A percentile compares a stretch with the other conserved stretches of the same genome.
Conservation (phyloP, 2,329 filamentous ascomycete genomes). For the Seiridium cupressi region DNA sequence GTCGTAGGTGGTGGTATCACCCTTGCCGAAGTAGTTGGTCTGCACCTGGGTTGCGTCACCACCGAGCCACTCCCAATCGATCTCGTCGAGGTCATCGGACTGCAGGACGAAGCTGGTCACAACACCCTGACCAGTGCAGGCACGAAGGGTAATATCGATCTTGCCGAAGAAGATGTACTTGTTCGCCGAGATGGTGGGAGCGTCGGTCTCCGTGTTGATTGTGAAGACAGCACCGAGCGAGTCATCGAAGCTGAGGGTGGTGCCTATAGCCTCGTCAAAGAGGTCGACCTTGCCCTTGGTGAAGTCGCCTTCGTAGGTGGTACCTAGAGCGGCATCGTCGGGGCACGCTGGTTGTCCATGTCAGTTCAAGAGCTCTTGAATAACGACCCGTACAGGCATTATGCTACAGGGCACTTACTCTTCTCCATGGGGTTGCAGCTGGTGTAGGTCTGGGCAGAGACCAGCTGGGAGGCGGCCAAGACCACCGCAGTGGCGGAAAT, state of each 20-base stretch:
- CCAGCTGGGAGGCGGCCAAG: constrained; percentile 47
- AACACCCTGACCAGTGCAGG: constrained; percentile 78
- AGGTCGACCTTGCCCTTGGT: constrained; percentile 64
- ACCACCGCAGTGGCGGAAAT: constrained; percentile 44
- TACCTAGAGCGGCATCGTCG: constrained; percentile 73
- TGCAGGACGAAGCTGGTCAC: constrained; percentile 89
- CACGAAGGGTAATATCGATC: constrained; percentile 76
- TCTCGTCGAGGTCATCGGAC: constrained; percentile 89
- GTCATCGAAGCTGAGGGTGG: constrained; percentile 43
- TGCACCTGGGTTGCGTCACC: constrained; percentile 73
- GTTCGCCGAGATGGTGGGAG: constrained; percentile 69
- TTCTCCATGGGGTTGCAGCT: constrained; percentile 53
- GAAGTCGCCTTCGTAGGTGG: constrained; percentile 67
- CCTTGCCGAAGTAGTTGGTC: constrained; percentile 81
- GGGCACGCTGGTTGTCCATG: constrained; percentile 55
- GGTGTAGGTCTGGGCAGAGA: constrained; percentile 56
- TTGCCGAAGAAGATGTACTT: constrained; percentile 98
- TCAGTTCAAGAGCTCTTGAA: constrained; percentile 17
- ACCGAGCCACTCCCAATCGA: constrained; percentile 96
- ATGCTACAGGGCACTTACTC: constrained; percentile 31
- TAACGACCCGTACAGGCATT: background rate
- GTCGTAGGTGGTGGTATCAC: constrained; percentile 67
- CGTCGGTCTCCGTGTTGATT: constrained; percentile 66
- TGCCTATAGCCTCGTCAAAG: constrained; percentile 47
- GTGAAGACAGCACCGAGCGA: constrained; percentile 53